Percentiles rank a stretch among this genome's conserved stretches.
phyloP scores from a whole-genome alignment of 2,329 filamentous ascomycete genomes.

The Neonectria faginata region DNA sequence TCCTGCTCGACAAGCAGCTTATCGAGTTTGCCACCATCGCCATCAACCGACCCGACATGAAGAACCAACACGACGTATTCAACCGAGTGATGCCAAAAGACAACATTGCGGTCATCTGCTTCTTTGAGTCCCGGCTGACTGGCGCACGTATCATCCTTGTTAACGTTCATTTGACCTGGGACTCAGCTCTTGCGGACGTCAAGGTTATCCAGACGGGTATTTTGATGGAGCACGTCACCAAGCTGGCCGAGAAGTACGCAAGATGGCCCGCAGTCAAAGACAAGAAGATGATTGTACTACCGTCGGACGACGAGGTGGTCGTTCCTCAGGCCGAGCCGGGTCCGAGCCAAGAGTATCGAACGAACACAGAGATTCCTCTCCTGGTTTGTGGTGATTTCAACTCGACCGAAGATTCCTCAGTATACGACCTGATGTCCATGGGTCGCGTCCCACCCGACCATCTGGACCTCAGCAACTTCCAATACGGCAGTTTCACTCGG shows the following conservation, averaged over 20 bases:
- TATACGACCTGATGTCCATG: conserved; percentile 88
- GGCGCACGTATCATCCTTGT: conserved; percentile 93
- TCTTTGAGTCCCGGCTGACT: conserved; percentile 91
- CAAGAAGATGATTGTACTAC: conserved; percentile 71
- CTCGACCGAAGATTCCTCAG: conserved; percentile 85
- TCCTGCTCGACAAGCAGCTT: conserved; percentile 92
- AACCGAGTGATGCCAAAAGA: conserved; percentile 99
- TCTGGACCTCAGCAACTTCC: conserved; percentile 79
- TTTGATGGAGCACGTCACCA: conserved; percentile 90
- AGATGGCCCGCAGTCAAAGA: conserved; percentile 84
- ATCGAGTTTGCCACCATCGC: conserved; percentile 93
- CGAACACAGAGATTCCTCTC: conserved; percentile 87
- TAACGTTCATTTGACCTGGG: conserved; percentile 96
- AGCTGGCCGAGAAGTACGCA: conserved; percentile 86
- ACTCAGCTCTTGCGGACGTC: conserved; percentile 89
- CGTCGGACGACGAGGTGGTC: conserved; percentile 59
- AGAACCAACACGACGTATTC: conserved; percentile 96
- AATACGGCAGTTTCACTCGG: conserved; percentile 93
- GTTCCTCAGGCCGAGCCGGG: conserved; percentile 72
- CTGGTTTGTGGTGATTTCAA: conserved; percentile 97
- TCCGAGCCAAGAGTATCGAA: conserved; percentile 88
- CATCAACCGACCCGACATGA: conserved; percentile 96
- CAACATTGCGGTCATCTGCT: conserved; percentile 91
- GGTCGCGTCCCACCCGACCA: conserved; percentile 84
- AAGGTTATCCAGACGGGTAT: conserved; percentile 97